phyloP scores from a whole-genome alignment of 2,329 filamentous ascomycete genomes.

The Penicillium rolfsii region DNA sequence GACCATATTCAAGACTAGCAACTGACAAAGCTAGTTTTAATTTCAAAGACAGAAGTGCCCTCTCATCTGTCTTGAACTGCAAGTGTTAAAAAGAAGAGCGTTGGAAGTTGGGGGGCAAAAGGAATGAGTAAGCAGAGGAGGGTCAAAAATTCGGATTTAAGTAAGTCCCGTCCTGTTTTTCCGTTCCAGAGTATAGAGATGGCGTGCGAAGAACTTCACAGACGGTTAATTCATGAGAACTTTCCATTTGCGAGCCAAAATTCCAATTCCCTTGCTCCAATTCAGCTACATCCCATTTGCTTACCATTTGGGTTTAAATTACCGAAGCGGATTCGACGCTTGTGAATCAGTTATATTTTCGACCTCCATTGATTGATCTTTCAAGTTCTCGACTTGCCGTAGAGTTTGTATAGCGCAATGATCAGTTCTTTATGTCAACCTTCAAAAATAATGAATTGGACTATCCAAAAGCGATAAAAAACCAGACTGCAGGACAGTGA shows the following conservation, averaged over 20 bases:
- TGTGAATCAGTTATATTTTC: background rate
- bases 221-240: background rate
- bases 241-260: too few species aligned
- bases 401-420: too few species aligned
- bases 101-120: background rate
- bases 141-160: background rate
- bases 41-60: background rate
- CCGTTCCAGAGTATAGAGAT: background rate
- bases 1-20: constrained; percentile 7
- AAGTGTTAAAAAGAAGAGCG: background rate
- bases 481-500: too few species aligned
- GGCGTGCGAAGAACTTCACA: background rate
- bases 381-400: too few species aligned
- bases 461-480: too few species aligned
- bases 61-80: background rate
- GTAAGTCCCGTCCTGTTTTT: background rate
- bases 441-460: too few species aligned
- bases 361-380: too few species aligned
- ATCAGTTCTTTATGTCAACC: too few species aligned
- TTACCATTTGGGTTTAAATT: background rate
- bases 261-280: too few species aligned
- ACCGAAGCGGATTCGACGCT: background rate
- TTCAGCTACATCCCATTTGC: too few species aligned
- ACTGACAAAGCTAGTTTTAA: background rate
- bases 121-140: background rate